Percentiles rank a stretch among this genome's conserved stretches.
Evolutionary conservation across 352 stramenopile genomes (phyloP).

Genomic region (Globisporangium iwayamae): DNA sequence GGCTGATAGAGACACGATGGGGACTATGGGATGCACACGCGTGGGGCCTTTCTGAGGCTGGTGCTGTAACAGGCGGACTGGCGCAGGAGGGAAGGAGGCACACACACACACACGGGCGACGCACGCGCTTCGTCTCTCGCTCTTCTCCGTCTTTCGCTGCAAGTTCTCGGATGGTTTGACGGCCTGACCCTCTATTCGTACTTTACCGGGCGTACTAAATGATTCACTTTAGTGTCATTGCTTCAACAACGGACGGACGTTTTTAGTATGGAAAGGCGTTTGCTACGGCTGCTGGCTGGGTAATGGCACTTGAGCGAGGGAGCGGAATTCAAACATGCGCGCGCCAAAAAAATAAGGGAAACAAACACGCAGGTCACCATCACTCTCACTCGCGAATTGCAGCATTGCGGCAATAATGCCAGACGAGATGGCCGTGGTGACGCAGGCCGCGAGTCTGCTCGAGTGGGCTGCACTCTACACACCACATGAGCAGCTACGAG

Average conservation of each 20-base stretch:
- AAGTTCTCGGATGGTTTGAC: conserved; percentile 1
- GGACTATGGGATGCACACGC: background rate
- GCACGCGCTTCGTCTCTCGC: background rate
- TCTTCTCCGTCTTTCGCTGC: conserved; percentile 2
- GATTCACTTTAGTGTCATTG: conserved; percentile 1
- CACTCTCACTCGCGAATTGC: conserved; percentile 8
- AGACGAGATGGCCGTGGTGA: background rate
- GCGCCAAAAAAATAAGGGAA: conserved; percentile 10
- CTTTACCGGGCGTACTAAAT: background rate
- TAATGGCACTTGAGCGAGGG: background rate
- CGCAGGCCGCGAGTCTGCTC: conserved; percentile 26
- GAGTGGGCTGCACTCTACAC: conserved; percentile 33
- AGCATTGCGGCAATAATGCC: background rate
- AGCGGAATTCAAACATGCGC: conserved; percentile 5
- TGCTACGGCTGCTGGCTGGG: too few relatives aligned
- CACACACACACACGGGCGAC: background rate
- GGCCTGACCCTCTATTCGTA: background rate
- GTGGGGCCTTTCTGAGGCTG: background rate
- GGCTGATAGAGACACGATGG: background rate
- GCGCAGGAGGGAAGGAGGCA: background rate
- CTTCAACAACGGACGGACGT: background rate
- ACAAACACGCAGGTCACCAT: conserved; percentile 2
- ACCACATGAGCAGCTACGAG: background rate
- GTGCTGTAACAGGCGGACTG: background rate
- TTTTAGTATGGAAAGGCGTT: too few relatives aligned